Evolutionary conservation across 768 basidiomycete species (phyloP).

Genomic region (Clitopilus hobsonii): DNA sequence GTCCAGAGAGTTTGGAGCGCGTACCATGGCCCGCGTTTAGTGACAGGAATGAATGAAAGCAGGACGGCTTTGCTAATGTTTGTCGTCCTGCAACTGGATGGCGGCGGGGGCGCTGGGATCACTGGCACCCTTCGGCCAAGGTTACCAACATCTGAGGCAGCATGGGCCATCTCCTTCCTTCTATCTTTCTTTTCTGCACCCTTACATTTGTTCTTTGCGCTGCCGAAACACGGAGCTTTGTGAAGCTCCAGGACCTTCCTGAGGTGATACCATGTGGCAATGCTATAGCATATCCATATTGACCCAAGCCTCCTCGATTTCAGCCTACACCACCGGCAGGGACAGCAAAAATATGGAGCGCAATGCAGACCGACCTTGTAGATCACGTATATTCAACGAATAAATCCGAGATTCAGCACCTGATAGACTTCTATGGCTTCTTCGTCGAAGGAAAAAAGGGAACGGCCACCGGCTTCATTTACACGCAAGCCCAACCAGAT

Average conservation of each 20-base stretch:
- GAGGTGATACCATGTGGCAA: neutral
- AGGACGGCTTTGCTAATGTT: neutral
- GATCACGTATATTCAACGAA: slow-evolving; percentile 19
- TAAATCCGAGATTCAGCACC: slow-evolving; percentile 11
- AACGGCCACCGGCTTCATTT: slow-evolving; percentile 13
- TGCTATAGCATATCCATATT: neutral
- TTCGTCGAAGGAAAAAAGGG: slow-evolving; percentile 14
- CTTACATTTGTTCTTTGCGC: neutral
- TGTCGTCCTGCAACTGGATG: neutral
- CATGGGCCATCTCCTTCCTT: neutral
- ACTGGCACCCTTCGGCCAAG: too few relatives aligned
- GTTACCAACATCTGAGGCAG: neutral
- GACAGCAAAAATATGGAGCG: slow-evolving; percentile 15
- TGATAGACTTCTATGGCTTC: slow-evolving; percentile 18
- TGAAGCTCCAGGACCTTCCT: neutral
- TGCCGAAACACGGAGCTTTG: neutral
- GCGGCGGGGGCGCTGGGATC: too few relatives aligned
- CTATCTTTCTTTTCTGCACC: neutral
- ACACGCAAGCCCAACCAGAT: slow-evolving; percentile 9
- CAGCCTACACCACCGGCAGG: slow-evolving; percentile 5
- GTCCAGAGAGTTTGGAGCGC: neutral
- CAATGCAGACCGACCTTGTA: slow-evolving; percentile 16
- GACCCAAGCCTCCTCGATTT: neutral
- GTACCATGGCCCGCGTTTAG: neutral
- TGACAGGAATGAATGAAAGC: neutral